A percentile compares a stretch with the other conserved stretches of the same genome.
Evolutionary conservation across 345 rosid species (phyloP).

Genomic region (Gossypium rotundifolium): DNA sequence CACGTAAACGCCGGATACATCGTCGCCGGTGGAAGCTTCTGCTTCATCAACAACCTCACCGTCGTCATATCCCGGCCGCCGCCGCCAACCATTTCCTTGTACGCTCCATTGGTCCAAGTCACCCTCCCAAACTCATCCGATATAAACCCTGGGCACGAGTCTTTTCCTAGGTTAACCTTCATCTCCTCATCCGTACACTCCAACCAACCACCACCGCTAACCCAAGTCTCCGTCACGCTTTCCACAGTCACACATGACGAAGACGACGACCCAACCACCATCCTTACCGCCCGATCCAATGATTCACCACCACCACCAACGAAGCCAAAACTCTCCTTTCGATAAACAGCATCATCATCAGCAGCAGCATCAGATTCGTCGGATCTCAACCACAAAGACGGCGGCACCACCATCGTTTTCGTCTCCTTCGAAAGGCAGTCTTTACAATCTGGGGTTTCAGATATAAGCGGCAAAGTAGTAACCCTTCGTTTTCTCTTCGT

Average conservation of each 20-base stretch:
- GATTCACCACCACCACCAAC: not conserved
- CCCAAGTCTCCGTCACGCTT: constrained; percentile 67
- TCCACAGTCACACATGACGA: constrained; percentile 63
- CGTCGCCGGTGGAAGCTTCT: constrained; percentile 23
- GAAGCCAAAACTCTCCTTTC: not conserved
- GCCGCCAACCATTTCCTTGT: constrained; percentile 51
- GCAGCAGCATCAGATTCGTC: constrained; percentile 12
- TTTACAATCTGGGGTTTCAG: constrained; percentile 48
- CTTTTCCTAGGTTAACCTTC: constrained; percentile 44
- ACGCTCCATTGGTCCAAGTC: constrained; percentile 70
- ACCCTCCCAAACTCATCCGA: constrained; percentile 64
- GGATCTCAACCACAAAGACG: constrained; percentile 45
- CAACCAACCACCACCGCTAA: constrained; percentile 33
- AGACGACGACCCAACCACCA: constrained; percentile 13
- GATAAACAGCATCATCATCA: not conserved
- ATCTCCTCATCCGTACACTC: constrained; percentile 57
- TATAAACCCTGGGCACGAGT: constrained; percentile 76
- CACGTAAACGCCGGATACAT: constrained; percentile 55
- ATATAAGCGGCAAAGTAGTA: constrained; percentile 65
- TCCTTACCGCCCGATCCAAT: constrained; percentile 16
- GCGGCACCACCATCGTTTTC: not conserved
- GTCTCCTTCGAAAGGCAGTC: constrained; percentile 18
- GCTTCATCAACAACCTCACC: constrained; percentile 65
- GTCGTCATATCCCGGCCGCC: constrained; percentile 29
- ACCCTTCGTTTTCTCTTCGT: constrained; percentile 21